These are phyloP conservation scores for Neobulgaria alba DNA, from an alignment of 2,329 filamentous ascomycete species.

Conservation along the genomic window DNA sequence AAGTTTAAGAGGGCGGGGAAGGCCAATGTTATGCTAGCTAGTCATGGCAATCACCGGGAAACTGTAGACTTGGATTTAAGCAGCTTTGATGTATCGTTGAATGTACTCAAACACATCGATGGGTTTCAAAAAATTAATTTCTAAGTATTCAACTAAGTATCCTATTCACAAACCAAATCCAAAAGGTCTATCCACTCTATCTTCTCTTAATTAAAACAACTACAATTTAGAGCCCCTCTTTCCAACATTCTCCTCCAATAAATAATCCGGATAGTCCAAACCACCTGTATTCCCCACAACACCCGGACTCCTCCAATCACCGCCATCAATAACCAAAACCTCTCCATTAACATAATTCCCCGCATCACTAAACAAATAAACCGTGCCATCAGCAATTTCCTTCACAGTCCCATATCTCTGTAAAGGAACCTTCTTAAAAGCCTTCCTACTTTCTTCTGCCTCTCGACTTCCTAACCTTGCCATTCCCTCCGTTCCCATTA, in stretches of 20 bases:
- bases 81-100: no score
- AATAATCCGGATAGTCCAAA: constrained; percentile 23
- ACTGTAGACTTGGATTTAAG: no score
- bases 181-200: no score
- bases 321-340: constrained; percentile 63
- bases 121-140: no score
- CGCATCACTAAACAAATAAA: constrained; percentile 80
- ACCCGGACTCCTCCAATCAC: constrained; percentile 21
- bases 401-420: constrained; percentile 72
- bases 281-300: constrained; percentile 5
- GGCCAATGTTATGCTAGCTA: no score
- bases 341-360: constrained; percentile 83
- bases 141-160: no score
- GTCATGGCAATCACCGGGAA: no score
- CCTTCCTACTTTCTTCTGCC: constrained; percentile 15
- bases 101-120: no score
- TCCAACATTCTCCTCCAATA: constrained; percentile 19
- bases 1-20: no score
- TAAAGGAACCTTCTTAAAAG: constrained; percentile 49
- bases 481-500: constrained; percentile 77
- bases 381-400: constrained; percentile 87
- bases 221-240: neutral
- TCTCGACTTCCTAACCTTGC: constrained; percentile 42
- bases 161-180: no score
- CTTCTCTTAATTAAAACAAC: no score